Percentiles rank a stretch among this genome's conserved stretches.
Conservation (phyloP, 1,139 yeast genomes). For the Arxiozyma slooffiae region DNA sequence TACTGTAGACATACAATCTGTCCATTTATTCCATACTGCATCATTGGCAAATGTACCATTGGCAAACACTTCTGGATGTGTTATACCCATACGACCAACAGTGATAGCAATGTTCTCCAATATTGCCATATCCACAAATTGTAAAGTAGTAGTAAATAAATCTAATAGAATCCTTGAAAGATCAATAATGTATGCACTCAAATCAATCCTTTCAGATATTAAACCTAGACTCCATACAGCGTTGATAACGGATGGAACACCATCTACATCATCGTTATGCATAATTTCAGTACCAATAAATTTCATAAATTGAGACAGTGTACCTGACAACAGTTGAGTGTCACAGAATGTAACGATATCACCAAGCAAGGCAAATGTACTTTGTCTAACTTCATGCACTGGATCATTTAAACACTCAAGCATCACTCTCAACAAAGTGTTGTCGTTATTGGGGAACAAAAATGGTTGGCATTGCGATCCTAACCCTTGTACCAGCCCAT, state of each 20-base stretch:
- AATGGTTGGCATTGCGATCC: conserved; percentile 54
- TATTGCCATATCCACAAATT: conserved; percentile 38
- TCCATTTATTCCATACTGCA: conserved; percentile 25
- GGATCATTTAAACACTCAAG: conserved; percentile 67
- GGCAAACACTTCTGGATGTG: conserved; percentile 50
- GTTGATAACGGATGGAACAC: conserved; percentile 63
- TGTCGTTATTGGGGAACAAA: conserved; percentile 34
- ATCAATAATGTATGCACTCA: conserved; percentile 53
- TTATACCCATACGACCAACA: conserved; percentile 75
- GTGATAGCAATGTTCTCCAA: conserved; percentile 89
- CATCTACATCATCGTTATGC: conserved; percentile 33
- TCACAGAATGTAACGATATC: conserved; percentile 60
- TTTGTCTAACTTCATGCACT: conserved; percentile 79
- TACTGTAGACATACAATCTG: conserved; percentile 19
- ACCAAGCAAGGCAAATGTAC: conserved; percentile 83
- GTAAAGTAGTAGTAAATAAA: conserved; percentile 46
- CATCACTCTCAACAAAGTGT: conserved; percentile 53
- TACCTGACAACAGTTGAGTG: conserved; percentile 19
- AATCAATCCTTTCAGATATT: conserved; percentile 53
- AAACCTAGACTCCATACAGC: conserved; percentile 95
- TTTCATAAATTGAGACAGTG: conserved; percentile 49
- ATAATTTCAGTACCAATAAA: conserved; percentile 58
- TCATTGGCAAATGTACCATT: conserved; percentile 31
- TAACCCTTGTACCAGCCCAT: conserved; percentile 87
- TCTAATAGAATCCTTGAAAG: conserved; percentile 56